Evolutionary conservation across 208 protist genomes (phyloP), one percentile per base, ranked within the genome.

Genomic region (Trypanosomatidae sp.): DNA sequence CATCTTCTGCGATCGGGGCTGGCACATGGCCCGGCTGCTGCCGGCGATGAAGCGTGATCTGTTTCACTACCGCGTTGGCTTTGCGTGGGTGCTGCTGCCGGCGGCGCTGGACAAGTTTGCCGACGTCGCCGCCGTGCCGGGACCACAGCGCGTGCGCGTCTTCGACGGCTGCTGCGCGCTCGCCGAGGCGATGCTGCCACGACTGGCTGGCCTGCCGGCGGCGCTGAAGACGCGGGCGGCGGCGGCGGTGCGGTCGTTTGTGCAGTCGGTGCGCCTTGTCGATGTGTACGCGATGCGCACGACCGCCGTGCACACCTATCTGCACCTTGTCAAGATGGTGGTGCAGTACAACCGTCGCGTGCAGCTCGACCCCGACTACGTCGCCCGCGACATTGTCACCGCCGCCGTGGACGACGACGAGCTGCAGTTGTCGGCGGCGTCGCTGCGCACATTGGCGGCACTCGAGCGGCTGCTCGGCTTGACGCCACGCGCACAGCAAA

Each of bases 1-100:
- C 33, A 75, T 92, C 45, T 92, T 92, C 55, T 82, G 68, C 39
- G 84, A 92, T 53, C 78, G 84, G 30, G 84, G 84, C 5, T 92
- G 84, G 84, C 67, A 88, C 38, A 81, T 67, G 39, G 83, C 85
- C 59, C 67, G 66, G 33, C 30, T 77, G 11, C 48, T 89, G 42
- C 67, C 71, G 19, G 42, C 44, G 21, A 46, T 92, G 20, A 88
- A 92, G 68, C 66, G 69, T 27, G 84, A 92, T 40, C 64, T 92
- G 28, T 86, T 82, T 48, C 65, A 88, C 54, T 92, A 89, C 56
- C 79, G 84, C 20, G 78, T 88, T 30, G 84, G 77, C 44, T 92
- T 87, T 54, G 76, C 73, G 3, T 92, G 84, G 80, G 76, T 60
- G 13, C 43, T 92, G 16, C 49, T 92, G 20, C 70, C 67, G 7